Conservation (phyloP, 1,139 yeast genomes). For the Candida buenavistaensis region DNA sequence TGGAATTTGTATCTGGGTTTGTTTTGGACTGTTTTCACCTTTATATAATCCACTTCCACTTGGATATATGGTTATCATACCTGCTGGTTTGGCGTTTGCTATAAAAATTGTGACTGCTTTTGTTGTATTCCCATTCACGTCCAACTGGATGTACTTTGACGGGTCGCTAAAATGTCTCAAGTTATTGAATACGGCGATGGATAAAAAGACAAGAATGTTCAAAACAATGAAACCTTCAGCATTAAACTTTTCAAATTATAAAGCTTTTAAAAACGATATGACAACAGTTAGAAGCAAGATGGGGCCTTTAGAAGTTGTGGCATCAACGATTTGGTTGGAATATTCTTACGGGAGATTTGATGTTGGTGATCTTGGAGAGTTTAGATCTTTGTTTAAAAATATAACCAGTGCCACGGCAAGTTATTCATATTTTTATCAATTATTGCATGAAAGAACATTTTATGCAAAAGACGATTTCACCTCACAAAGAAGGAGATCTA, state of each 20-base stretch:
- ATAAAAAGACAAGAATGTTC: slow-evolving; percentile 26
- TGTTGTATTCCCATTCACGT: slow-evolving; percentile 33
- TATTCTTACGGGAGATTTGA: slow-evolving; percentile 32
- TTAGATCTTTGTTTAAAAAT: slow-evolving; percentile 25
- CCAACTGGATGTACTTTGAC: slow-evolving; percentile 24
- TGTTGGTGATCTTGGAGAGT: slow-evolving; percentile 28
- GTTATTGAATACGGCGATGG: slow-evolving; percentile 17
- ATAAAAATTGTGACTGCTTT: slow-evolving; percentile 19
- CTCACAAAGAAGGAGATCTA: slow-evolving; percentile 17
- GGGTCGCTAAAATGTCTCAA: slow-evolving; percentile 19
- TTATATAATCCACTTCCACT: slow-evolving; percentile 23
- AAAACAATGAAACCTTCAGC: slow-evolving; percentile 31
- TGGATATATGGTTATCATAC: slow-evolving; percentile 23
- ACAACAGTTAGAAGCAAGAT: slow-evolving; percentile 20
- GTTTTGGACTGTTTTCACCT: slow-evolving; percentile 31
- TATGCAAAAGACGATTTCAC: slow-evolving; percentile 17
- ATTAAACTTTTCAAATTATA: slow-evolving; percentile 23
- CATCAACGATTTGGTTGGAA: slow-evolving; percentile 24
- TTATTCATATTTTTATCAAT: slow-evolving; percentile 32
- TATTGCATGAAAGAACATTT: slow-evolving; percentile 28
- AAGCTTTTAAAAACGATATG: slow-evolving; percentile 21
- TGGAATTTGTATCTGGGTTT: slow-evolving; percentile 21
- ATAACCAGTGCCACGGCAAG: slow-evolving; percentile 26
- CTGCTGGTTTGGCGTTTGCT: slow-evolving; percentile 27
- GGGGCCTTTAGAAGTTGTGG: slow-evolving; percentile 24